These are phyloP conservation scores for Lipomyces spencermartinsiae DNA, from an alignment of 805 yeast genomes.

Conservation along the genomic window DNA sequence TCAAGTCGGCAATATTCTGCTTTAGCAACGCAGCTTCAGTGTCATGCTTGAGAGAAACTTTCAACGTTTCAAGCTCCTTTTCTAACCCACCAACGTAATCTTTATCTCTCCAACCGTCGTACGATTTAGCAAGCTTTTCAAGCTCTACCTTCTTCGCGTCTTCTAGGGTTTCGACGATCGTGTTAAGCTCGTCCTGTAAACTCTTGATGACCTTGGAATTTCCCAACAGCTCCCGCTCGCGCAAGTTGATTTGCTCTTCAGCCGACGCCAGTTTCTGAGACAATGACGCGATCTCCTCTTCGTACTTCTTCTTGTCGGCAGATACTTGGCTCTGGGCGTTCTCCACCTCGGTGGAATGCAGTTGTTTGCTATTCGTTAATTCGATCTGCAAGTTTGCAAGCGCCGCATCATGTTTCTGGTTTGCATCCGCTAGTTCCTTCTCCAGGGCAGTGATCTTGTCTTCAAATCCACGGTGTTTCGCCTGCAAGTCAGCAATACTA, in stretches of 20 bases:
- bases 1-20: background rate
- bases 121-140: conserved; percentile 1
- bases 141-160: conserved; percentile 3
- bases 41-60: background rate
- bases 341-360: background rate
- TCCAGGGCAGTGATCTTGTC: background rate
- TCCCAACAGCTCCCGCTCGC: conserved; percentile 60
- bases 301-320: background rate
- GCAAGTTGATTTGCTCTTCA: background rate
- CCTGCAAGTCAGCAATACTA: background rate
- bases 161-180: background rate
- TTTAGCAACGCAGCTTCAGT: background rate
- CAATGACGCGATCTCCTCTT: background rate
- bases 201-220: conserved; percentile 91
- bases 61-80: conserved; percentile 5
- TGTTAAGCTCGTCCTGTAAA: conserved; percentile 64
- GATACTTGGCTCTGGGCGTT: conserved; percentile 1
- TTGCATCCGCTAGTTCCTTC: background rate
- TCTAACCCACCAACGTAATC: background rate
- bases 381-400: background rate
- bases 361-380: background rate
- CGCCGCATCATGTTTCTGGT: conserved; percentile 1
- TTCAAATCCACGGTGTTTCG: background rate
- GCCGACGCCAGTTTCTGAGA: background rate
- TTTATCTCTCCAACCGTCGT: background rate